Conservation (phyloP, 192 early-diverging fungal species). For the Backusella sp. region DNA sequence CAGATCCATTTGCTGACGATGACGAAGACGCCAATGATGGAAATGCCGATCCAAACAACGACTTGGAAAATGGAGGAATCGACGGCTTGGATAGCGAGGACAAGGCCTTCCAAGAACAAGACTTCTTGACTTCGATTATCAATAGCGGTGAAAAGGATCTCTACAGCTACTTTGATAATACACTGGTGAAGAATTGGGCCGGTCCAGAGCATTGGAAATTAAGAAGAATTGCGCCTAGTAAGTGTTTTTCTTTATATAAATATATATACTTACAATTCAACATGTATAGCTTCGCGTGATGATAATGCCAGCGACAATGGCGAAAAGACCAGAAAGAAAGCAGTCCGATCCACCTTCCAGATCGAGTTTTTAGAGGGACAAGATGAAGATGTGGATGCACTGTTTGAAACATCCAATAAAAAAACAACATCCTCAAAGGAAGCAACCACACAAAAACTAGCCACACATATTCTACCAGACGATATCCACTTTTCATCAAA, state of each 20-base stretch:
- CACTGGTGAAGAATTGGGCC: conserved; percentile 82
- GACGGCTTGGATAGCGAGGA: conserved; percentile 33
- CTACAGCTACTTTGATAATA: conserved; percentile 88
- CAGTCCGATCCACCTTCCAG: conserved; percentile 4
- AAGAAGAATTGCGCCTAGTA: conserved; percentile 34
- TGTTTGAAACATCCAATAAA: conserved; percentile 66
- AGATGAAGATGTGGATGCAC: conserved; percentile 54
- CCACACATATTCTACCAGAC: conserved; percentile 74
- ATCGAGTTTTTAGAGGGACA: conserved; percentile 35
- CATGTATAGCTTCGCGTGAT: background rate
- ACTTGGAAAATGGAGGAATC: conserved; percentile 40
- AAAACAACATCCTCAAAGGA: conserved; percentile 46
- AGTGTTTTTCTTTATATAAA: background rate
- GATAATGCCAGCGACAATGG: conserved; percentile 18
- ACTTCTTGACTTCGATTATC: conserved; percentile 1
- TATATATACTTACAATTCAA: background rate
- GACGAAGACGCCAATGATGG: conserved; percentile 31
- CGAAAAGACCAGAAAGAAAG: conserved; percentile 14
- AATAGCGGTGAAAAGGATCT: conserved; percentile 49
- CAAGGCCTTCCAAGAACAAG: conserved; percentile 14
- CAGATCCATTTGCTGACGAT: conserved; percentile 33
- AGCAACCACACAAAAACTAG: conserved; percentile 38
- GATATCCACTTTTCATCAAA: conserved; percentile 71
- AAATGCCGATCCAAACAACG: conserved; percentile 39
- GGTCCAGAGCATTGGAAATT: conserved; percentile 93